Base-by-base conservation (phyloP, 179 eudicot species). In the Drosera spatulata region DNA sequence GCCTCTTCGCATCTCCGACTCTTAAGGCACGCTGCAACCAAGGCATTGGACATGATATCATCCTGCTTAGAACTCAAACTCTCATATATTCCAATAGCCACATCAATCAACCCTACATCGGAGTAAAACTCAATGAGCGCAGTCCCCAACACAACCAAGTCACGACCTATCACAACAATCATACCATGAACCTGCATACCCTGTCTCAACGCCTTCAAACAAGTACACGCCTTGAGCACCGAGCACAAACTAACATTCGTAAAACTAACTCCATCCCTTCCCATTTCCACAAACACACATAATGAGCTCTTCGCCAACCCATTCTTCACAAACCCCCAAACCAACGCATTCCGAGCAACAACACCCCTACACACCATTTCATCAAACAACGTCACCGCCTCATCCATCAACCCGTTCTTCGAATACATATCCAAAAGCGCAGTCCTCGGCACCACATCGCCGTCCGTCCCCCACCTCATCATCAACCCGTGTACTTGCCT, bases 101-200 rank as follows among this genome's bases (percentile, higher is more conserved):
- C 62, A 13, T 64, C 72, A 33, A 68, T 60, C 46, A 67, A 39
- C 38, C 63, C 59, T 40, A 63, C 39, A 45, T 64, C 50, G 7
- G 76, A 73, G 52, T 73, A 73, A 49, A 73, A 73, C 33, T 68
- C 72, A 64, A 73, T 60, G 53, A 73, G 66, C 37, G 68, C 71
- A 40, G 79, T 74, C 38, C 68, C 61, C 42, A 75, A 58, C n/a
- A 71, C 63, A 45, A 71, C 73, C 67, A 64, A 60, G 53, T 71
- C 73, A 51, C 73, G 64, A 37, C 70, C 73, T 39, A 61, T 69
- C 9, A 65, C 71, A 39, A 73, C 53, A 41, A 64, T 41, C 62
- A 72, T 41, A 12, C 67, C 75, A 59, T 73, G 81, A 60, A 61
- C 61, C 70, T 73, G 77, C 63, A 64, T 63, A 50, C 77, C 81